Percentiles rank a stretch among this genome's conserved stretches.
phyloP scores from a whole-genome alignment of 2,329 filamentous ascomycete genomes.

The Pseudocercospora pini-densiflorae region DNA sequence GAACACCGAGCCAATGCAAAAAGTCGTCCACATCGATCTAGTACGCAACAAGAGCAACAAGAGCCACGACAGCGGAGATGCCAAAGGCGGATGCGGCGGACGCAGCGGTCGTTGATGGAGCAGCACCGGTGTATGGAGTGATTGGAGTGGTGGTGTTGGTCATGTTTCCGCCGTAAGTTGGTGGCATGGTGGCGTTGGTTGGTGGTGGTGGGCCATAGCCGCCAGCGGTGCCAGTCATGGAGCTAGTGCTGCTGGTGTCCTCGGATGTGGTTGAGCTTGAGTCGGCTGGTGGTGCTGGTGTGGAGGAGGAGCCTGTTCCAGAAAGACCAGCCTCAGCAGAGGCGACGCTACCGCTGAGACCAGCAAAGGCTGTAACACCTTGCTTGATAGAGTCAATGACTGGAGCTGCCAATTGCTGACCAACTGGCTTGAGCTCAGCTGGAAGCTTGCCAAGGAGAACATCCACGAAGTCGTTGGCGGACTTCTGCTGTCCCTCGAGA shows the following conservation, averaged over 20 bases:
- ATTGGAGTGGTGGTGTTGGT: slow-evolving; percentile 8
- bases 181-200: slow-evolving; percentile 1
- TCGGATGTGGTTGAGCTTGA: not conserved
- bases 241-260: not conserved
- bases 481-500: not conserved
- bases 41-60: not conserved
- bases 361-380: not conserved
- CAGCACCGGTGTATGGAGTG: slow-evolving; percentile 7
- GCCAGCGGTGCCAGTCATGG: not conserved
- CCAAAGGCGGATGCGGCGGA: slow-evolving; percentile 1
- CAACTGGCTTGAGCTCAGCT: slow-evolving; percentile 2
- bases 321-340: slow-evolving; percentile 1
- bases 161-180: not conserved
- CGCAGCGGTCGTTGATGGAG: not conserved
- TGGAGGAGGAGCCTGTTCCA: not conserved
- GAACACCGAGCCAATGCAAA: slow-evolving; percentile 2
- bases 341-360: not conserved
- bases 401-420: slow-evolving; percentile 1
- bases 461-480: not conserved
- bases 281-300: not conserved
- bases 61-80: slow-evolving; percentile 2
- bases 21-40: not conserved
- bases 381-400: not conserved
- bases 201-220: slow-evolving; percentile 5
- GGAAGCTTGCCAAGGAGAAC: slow-evolving; percentile 4